Percentiles rank a stretch among this genome's conserved stretches.
These are phyloP conservation scores for Stentor coeruleus DNA, from an alignment of 73 alveolate species.

Conservation along the genomic window DNA sequence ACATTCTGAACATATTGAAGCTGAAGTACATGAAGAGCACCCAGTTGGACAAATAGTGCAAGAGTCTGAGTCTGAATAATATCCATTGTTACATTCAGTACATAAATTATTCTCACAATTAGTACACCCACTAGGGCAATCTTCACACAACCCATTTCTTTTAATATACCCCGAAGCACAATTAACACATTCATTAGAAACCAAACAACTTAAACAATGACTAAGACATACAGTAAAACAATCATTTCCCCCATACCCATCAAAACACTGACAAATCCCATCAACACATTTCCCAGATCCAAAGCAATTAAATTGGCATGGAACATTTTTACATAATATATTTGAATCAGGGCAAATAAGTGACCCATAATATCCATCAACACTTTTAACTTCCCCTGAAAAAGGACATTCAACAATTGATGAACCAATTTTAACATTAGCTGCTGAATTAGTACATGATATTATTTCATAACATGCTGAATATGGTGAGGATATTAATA, in stretches of 20 bases:
- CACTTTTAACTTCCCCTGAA: background rate
- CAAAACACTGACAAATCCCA: background rate
- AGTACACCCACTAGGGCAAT: background rate
- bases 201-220: background rate
- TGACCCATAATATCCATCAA: constrained; percentile 8
- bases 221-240: background rate
- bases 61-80: background rate
- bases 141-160: background rate
- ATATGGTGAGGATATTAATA: background rate
- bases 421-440: background rate
- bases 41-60: background rate
- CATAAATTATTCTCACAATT: background rate
- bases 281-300: background rate
- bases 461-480: background rate
- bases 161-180: background rate
- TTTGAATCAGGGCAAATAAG: constrained; percentile 13
- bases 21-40: background rate
- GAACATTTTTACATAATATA: background rate
- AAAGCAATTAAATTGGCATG: background rate
- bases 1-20: background rate
- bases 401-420: background rate
- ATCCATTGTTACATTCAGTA: background rate
- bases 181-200: background rate
- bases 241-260: constrained; percentile 23
- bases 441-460: background rate